Evolutionary conservation across 305 asterid species (phyloP).

Genomic region (Ilex paraguariensis): DNA sequence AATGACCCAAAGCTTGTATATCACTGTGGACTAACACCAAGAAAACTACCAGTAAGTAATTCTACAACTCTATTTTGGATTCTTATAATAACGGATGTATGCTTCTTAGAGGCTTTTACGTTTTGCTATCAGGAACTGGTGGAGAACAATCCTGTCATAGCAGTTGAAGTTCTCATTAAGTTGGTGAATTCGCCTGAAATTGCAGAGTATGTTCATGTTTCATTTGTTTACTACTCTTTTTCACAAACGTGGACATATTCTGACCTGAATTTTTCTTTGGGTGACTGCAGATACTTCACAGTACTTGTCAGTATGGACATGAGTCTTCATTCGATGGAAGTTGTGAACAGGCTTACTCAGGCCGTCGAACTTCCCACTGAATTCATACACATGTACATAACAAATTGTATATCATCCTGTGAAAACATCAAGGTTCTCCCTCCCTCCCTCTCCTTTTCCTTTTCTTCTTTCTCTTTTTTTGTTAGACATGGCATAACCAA

Average conservation of each 20-base stretch:
- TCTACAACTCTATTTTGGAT: slow-evolving; percentile 5
- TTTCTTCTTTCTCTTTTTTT: neutral
- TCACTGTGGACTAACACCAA: slow-evolving; percentile 95
- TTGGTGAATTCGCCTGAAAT: slow-evolving; percentile 93
- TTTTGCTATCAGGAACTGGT: slow-evolving; percentile 66
- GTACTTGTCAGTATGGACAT: slow-evolving; percentile 98
- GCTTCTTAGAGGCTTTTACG: slow-evolving; percentile 9
- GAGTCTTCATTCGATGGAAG: slow-evolving; percentile 99
- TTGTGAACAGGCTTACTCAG: slow-evolving; percentile 92
- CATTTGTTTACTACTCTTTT: neutral
- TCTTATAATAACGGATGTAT: slow-evolving; percentile 9
- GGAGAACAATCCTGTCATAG: slow-evolving; percentile 95
- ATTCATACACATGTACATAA: slow-evolving; percentile 87
- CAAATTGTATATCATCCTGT: slow-evolving; percentile 91
- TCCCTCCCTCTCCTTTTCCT: neutral
- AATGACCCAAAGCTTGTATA: slow-evolving; percentile 90
- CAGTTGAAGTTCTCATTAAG: slow-evolving; percentile 88
- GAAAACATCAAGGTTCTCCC: slow-evolving; percentile 76
- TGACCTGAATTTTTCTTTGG: slow-evolving; percentile 17
- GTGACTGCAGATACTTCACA: slow-evolving; percentile 63
- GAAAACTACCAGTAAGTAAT: slow-evolving; percentile 81
- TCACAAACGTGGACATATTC: slow-evolving; percentile 13
- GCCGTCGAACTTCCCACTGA: slow-evolving; percentile 93
- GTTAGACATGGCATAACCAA: too few relatives aligned
- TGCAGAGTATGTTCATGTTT: slow-evolving; percentile 57